Evolutionary conservation across 495 filamentous ascomycete genomes (phyloP).

Genomic region (Neurospora sp.): DNA sequence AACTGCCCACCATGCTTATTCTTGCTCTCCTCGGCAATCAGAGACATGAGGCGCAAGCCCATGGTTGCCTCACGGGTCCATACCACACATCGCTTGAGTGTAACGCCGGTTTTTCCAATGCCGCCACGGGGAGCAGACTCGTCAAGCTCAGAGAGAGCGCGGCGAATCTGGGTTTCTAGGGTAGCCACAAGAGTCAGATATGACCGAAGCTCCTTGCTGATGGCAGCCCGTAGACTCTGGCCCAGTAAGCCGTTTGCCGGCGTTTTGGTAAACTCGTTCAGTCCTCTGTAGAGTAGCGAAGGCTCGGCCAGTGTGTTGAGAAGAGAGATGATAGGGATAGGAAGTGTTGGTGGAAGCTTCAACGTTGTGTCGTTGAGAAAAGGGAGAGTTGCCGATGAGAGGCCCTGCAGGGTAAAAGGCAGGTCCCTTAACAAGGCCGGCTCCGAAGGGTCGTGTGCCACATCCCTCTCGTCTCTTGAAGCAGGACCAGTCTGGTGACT

Average conservation of each 20-base stretch:
- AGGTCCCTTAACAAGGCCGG: constrained; percentile 75
- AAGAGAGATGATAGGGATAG: constrained; percentile 76
- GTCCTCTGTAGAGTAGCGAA: constrained; percentile 72
- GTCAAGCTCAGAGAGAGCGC: constrained; percentile 61
- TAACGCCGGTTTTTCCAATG: constrained; percentile 83
- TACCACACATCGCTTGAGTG: constrained; percentile 87
- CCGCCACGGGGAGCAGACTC: constrained; percentile 51
- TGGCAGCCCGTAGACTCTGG: constrained; percentile 86
- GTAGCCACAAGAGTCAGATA: constrained; percentile 92
- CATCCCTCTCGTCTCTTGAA: background rate
- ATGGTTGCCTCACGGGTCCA: constrained; percentile 98
- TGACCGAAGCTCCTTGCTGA: constrained; percentile 72
- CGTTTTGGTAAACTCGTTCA: constrained; percentile 71
- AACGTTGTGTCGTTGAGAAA: constrained; percentile 57
- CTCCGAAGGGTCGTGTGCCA: constrained; percentile 43
- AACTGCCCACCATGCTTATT: constrained; percentile 84
- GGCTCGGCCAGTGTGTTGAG: constrained; percentile 88
- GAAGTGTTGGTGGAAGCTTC: constrained; percentile 66
- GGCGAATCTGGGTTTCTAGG: constrained; percentile 84
- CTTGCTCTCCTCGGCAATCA: constrained; percentile 85
- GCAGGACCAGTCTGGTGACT: background rate
- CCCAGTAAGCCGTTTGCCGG: constrained; percentile 58
- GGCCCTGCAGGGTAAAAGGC: constrained; percentile 87
- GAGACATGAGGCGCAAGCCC: constrained; percentile 85
- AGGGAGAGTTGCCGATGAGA: constrained; percentile 74